Evolutionary conservation across 23 red algal species (phyloP).

Genomic region (Chondrus crispus): DNA sequence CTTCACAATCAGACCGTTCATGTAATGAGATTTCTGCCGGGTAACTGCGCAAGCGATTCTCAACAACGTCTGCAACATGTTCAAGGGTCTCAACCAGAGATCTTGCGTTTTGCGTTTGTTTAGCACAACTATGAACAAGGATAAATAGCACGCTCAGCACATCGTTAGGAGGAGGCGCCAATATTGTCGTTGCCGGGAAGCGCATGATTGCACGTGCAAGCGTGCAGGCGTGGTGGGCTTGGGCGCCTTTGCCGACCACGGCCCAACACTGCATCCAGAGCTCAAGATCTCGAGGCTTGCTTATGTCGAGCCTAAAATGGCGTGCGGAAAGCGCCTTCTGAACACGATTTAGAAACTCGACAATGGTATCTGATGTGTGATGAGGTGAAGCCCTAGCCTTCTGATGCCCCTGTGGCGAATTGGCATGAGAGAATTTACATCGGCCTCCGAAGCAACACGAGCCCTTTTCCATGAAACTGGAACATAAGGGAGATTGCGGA

Average conservation of each 20-base stretch:
- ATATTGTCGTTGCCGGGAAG: conserved; percentile 14
- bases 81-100: background rate
- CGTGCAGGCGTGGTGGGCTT: background rate
- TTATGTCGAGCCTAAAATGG: background rate
- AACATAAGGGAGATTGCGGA: too few species aligned
- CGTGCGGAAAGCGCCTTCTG: background rate
- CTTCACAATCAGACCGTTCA: background rate
- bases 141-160: background rate
- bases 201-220: conserved; percentile 14
- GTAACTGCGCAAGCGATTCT: background rate
- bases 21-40: background rate
- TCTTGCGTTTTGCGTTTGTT: background rate
- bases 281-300: background rate
- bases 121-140: background rate
- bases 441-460: too few species aligned
- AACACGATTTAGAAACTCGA: background rate
- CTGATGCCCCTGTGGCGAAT: background rate
- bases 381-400: background rate
- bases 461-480: too few species aligned
- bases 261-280: conserved; percentile 11
- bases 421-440: conserved; percentile 12
- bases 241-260: background rate
- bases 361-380: background rate
- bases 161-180: background rate
- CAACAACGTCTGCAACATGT: conserved; percentile 32